Evolutionary conservation across 2,329 filamentous ascomycete species (phyloP), one percentile per base, ranked within the genome.

Genomic region (Calonectria pauciramosa): DNA sequence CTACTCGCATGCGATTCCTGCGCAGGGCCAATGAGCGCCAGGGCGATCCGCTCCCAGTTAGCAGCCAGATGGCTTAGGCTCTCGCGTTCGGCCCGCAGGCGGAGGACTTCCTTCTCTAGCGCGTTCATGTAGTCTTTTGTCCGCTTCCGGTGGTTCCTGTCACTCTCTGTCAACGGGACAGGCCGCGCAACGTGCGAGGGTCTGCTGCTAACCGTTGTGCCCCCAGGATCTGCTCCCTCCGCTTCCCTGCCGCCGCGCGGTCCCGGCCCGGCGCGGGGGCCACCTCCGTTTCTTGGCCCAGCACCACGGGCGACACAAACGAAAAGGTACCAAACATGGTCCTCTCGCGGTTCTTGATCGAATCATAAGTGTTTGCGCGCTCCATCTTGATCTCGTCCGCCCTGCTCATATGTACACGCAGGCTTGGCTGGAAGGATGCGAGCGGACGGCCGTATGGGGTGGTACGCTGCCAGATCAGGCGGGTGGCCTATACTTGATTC

Each of bases 121-220:
- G 63, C 63, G 18, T 66, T 44, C 44, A 66, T 66, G 30, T 66
- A 66, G 30, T 66, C 63, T 20, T 66, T 66, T 66, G 63, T 66
- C 63, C 63, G 63, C 63, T 66, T 66, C 32, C 63, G 63, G 63
- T 66, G 63, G 23, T 66, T 66, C 8, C 63, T 66, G 9, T 26
- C 6, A 66, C 20, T 23, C 8, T 47, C 11, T 32, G 44, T 66
- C 32, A 66, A 66, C n/a, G n/a, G 38, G 14, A 44, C 63, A 13
- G 38, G 16, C 13, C 36, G 16, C 44, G 20, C 44, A 66, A 66
- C 30, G 44, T 49, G 28, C 44, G 30, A 51, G n/a, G n/a, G 26
- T 32, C 28, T 51, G 44, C 9, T 16, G 34, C 32, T 52, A 51
- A 66, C 63, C 63, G 63, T 66, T 66, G 63, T 16, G 63, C 63